Evolutionary conservation across 2,329 filamentous ascomycete genomes (phyloP).

Genomic region (Colletotrichum cereale): DNA sequence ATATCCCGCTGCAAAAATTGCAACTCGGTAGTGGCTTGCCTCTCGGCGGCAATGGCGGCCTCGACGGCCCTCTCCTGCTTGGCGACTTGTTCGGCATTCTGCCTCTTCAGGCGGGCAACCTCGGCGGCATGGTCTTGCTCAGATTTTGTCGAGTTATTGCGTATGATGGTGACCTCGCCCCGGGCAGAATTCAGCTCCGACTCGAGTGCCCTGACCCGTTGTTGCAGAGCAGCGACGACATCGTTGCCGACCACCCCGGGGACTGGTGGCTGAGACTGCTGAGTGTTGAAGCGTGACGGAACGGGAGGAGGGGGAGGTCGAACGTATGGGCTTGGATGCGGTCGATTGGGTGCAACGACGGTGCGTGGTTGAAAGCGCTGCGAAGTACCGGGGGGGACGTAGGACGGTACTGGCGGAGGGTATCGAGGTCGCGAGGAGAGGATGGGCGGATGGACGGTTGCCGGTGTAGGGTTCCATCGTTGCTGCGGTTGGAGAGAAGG

Average conservation of each 20-base stretch:
- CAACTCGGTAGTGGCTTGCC: conserved; percentile 75
- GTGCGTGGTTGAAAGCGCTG: conserved; percentile 44
- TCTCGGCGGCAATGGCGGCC: conserved; percentile 72
- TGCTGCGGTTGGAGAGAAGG: conserved; percentile 34
- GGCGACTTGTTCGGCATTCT: conserved; percentile 73
- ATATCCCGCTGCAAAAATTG: conserved; percentile 81
- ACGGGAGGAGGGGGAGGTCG: conserved; percentile 50
- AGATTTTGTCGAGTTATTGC: conserved; percentile 74
- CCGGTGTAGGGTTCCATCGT: conserved; percentile 52
- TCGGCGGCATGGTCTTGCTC: conserved; percentile 73
- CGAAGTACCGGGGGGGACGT: conserved; percentile 29
- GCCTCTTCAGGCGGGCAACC: conserved; percentile 70
- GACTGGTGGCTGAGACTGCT: conserved; percentile 49
- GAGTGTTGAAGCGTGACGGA: conserved; percentile 46
- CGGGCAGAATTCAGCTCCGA: conserved; percentile 71
- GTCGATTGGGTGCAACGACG: conserved; percentile 45
- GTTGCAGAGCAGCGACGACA: conserved; percentile 62
- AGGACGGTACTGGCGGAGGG: conserved; percentile 32
- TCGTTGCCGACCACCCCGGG: conserved; percentile 47
- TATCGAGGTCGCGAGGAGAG: conserved; percentile 41
- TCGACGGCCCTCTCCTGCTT: conserved; percentile 75
- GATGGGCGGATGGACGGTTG: conserved; percentile 10
- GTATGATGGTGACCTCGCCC: conserved; percentile 82
- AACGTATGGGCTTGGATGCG: conserved; percentile 57
- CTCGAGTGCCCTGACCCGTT: conserved; percentile 65